Base-by-base conservation (phyloP, 177 flowering plant species). In the Vitis hybrid region DNA sequence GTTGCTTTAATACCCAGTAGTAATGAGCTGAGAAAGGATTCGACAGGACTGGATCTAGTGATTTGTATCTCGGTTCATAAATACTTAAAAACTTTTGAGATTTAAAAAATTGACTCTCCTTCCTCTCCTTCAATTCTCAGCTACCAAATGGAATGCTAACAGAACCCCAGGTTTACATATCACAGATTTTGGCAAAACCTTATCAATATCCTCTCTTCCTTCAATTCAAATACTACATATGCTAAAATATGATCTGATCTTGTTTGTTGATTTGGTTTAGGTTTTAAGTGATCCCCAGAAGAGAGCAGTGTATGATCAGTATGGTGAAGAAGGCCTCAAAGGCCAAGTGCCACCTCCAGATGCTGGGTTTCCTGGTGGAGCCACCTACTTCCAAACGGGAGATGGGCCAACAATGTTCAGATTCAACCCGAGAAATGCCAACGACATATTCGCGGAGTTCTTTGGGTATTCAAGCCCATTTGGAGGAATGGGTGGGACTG, bases 261-360 rank as follows among this genome's bases (percentile, higher is more conserved):
- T 24, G 2, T 56, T 50, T 59, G 0, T 49, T 70, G 61, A 19
- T 18, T 56, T 70, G 57, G 2, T 54, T 64, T 49, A 94, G 98
- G 98, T 94, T 67, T 81, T 94, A 11, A 92, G 97, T 72, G 98
- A 92, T 85, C 87, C 97, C 1, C 93, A 92, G 72, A 94, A 94
- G 84, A 83, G 89, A 75, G 94, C 96, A 8, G 74, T 94, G 12
- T 94, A 92, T 74, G 98, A 94, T 78, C 94, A 90, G 65, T 94
- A 89, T 60, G 98, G 97, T 2, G 98, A 94, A 80, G 98, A 92
- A 72, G 97, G 94, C 1, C 81, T 94, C 0, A 94, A 94, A 74
- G 96, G 94, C 1, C 88, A 83, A 61, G 90, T 90, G 40, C 98
- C 97, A 27, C 93, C 94, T 0, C 93, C 92, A 0, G 92, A 77